Evolutionary conservation across 306 rosid genomes (phyloP), one percentile per base, ranked within the genome.

Genomic region (Vicia sativa): DNA sequence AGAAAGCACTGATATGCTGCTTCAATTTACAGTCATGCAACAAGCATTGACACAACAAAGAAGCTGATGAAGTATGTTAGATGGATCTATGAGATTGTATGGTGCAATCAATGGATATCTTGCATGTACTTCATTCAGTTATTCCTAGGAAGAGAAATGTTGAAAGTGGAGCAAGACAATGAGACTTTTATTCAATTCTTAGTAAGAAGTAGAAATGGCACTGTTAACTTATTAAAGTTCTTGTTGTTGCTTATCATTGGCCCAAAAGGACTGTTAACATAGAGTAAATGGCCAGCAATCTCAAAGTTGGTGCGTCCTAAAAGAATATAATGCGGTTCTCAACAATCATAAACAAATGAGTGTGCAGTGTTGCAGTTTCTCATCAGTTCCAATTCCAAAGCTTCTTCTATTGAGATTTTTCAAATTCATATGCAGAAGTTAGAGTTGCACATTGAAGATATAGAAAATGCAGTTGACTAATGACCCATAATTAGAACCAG

Each of bases 331-430:
- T 42, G 48, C 31, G 57, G 19, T 8, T 57, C 68, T 9, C 13
- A 65, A 65, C 73, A 28, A 67, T 65, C 43, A 45, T 12, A 64
- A 14, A 18, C 21, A 14, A 71, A 71, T 67, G 78, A 78, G 25
- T 65, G 37, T 7, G 26, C 70, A n/a, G 41, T 23, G 41, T 44
- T 78, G 67, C 19, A 67, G 19, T 48, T 31, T 50, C 78, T 41
- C 57, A 52, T 42, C 23, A 7, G 44, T 43, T 70, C 37, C 57
- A 78, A 78, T n/a, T n/a, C n/a, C n/a, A n/a, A n/a, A 66, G 19
- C 65, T 68, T 21, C 66, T 34, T 21, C 29, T 9, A 23, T 26
- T 26, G 3, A 26, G 29, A 26, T 2, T 26, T 26, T 26, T n/a
- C 29, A 26, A 26, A 26, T 26, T 26, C 29, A 26, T 26, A 26